phyloP scores from a whole-genome alignment of 192 early-diverging fungal species.

The Podila epigama region DNA sequence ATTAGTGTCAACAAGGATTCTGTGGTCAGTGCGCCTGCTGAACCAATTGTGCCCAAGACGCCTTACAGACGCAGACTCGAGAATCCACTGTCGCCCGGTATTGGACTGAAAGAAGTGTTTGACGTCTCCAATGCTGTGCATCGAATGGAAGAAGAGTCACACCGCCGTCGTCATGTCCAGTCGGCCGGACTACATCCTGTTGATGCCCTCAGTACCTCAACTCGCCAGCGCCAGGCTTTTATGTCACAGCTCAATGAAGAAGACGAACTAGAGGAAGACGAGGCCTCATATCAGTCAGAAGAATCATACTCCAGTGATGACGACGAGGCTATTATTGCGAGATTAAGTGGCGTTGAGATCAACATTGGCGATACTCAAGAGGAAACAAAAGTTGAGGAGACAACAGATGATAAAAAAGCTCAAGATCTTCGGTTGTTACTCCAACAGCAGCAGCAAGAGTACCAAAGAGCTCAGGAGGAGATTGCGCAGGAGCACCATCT shows the following conservation, averaged over 20 bases:
- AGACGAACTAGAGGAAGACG: slow-evolving; percentile 26
- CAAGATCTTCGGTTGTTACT: slow-evolving; percentile 26
- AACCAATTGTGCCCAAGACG: slow-evolving; percentile 17
- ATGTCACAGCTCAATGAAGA: slow-evolving; percentile 53
- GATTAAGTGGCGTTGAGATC: slow-evolving; percentile 13
- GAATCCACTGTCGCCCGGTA: slow-evolving; percentile 60
- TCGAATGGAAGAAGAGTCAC: slow-evolving; percentile 71
- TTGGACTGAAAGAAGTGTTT: slow-evolving; percentile 74
- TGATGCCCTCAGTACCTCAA: slow-evolving; percentile 29
- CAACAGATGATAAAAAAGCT: slow-evolving; percentile 6
- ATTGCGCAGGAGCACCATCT: slow-evolving; percentile 38
- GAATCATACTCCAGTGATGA: slow-evolving; percentile 1
- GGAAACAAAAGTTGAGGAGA: slow-evolving; percentile 9
- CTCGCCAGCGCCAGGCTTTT: slow-evolving; percentile 44
- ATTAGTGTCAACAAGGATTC: slow-evolving; percentile 11
- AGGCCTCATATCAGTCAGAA: background rate
- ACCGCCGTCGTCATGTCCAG: slow-evolving; percentile 37
- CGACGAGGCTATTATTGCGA: slow-evolving; percentile 23
- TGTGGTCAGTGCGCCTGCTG: slow-evolving; percentile 9
- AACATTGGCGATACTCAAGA: slow-evolving; percentile 10
- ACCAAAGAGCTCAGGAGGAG: slow-evolving; percentile 41
- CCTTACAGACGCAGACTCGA: slow-evolving; percentile 53
- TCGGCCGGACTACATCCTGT: slow-evolving; percentile 15
- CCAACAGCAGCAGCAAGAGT: slow-evolving; percentile 46
- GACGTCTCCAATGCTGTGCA: slow-evolving; percentile 82